Conservation (phyloP, 176 grass and related monocot species). For the Guadua angustifolia region DNA sequence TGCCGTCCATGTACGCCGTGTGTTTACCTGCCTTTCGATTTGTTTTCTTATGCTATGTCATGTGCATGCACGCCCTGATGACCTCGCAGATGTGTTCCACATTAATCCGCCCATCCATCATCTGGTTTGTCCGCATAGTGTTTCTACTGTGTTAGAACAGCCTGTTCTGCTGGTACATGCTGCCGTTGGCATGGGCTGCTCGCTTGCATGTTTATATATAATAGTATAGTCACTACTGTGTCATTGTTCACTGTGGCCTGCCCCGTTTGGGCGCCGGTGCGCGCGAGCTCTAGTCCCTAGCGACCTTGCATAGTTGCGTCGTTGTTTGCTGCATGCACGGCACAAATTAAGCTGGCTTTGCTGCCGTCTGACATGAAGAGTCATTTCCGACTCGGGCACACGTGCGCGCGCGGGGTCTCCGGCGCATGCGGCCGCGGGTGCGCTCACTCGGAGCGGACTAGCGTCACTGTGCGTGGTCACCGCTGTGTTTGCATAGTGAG, state of each 20-base stretch:
- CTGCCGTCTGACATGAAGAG: neutral
- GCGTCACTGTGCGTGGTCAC: neutral
- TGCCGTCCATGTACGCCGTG: neutral
- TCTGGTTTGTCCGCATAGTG: neutral
- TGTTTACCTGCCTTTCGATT: conserved; percentile 1
- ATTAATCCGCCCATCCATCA: neutral
- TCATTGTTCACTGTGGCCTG: neutral
- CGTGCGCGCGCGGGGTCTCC: neutral
- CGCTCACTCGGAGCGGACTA: neutral
- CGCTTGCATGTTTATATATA: neutral
- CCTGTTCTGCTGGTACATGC: neutral
- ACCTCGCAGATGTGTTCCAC: neutral
- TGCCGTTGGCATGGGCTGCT: conserved; percentile 32
- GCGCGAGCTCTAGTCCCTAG: neutral
- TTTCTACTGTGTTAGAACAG: conserved; percentile 6
- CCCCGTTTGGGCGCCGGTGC: conserved; percentile 20
- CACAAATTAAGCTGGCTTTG: neutral
- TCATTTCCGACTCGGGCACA: neutral
- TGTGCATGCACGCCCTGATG: neutral
- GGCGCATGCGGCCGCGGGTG: neutral
- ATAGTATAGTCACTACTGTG: neutral
- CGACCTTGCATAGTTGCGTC: neutral
- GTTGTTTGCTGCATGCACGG: neutral
- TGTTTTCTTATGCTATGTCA: neutral
- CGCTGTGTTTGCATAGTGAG: neutral